Percentiles rank a stretch among this genome's conserved stretches.
phyloP scores from a whole-genome alignment of 106 monocot genomes.

The Cymbidium sinense region DNA sequence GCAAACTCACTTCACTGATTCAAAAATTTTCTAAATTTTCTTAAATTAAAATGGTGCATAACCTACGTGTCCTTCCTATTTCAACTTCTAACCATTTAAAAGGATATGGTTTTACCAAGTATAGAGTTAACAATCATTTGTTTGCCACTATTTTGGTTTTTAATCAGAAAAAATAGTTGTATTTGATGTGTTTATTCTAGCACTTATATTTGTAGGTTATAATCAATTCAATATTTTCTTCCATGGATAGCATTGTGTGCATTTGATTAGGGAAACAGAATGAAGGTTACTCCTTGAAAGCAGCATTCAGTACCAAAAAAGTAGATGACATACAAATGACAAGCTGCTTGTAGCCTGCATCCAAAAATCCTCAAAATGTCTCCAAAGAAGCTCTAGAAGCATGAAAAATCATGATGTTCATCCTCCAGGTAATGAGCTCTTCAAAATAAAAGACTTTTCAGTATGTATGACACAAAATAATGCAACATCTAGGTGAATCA shows the following conservation, averaged over 20 bases:
- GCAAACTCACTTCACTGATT: neutral
- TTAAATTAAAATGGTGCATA: neutral
- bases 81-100: neutral
- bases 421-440: neutral
- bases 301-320: neutral
- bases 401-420: neutral
- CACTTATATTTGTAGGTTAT: neutral
- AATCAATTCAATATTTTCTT: neutral
- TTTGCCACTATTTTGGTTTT: neutral
- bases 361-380: neutral
- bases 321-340: neutral
- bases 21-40: neutral
- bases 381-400: neutral
- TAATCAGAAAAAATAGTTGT: neutral
- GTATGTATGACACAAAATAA: neutral
- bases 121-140: neutral
- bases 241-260: neutral
- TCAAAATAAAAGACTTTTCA: neutral
- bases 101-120: neutral
- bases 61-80: neutral
- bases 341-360: neutral
- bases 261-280: neutral
- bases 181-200: neutral
- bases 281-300: neutral
- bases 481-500: neutral